A percentile compares a stretch with the other conserved stretches of the same genome.
These are phyloP conservation scores for Colletotrichum spaethianum DNA, from an alignment of 2,329 filamentous ascomycete species.

Conservation along the genomic window DNA sequence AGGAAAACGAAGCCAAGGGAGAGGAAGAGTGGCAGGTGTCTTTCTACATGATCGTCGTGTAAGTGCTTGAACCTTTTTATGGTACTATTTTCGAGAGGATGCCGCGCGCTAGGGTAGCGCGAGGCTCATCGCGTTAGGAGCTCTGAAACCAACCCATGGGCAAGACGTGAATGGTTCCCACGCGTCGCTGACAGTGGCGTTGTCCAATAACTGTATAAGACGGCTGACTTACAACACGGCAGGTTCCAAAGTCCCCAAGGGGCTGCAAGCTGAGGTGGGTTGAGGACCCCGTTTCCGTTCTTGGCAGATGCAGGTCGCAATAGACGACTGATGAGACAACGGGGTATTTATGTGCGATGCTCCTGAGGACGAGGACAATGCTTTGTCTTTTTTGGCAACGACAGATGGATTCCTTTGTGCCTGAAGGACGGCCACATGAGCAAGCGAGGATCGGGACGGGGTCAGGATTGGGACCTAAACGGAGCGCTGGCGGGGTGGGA, in stretches of 20 bases:
- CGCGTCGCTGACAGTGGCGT: constrained; percentile 11
- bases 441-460: constrained; percentile 21
- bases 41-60: constrained; percentile 30
- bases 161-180: constrained; percentile 16
- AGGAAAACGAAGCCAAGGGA: constrained; percentile 3
- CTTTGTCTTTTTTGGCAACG: constrained; percentile 24
- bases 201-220: constrained; percentile 24
- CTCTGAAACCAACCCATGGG: constrained; percentile 37
- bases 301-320: constrained; percentile 33
- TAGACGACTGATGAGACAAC: constrained; percentile 29
- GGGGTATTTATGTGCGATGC: constrained; percentile 14
- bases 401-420: background rate
- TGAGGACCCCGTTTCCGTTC: constrained; percentile 7
- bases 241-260: constrained; percentile 4
- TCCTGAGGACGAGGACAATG: constrained; percentile 19
- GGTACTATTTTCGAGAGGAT: constrained; percentile 36
- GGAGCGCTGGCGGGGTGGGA: constrained; percentile 27
- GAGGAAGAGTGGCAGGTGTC: background rate
- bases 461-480: background rate
- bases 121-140: constrained; percentile 35
- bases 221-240: constrained; percentile 28
- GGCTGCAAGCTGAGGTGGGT: constrained; percentile 10
- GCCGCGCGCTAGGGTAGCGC: constrained; percentile 38
- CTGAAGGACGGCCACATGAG: constrained; percentile 13
- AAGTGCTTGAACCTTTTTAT: constrained; percentile 27